Percentiles rank a stretch among this genome's conserved stretches.
Conservation (phyloP, 257 asterid species). For the Phtheirospermum japonicum region DNA sequence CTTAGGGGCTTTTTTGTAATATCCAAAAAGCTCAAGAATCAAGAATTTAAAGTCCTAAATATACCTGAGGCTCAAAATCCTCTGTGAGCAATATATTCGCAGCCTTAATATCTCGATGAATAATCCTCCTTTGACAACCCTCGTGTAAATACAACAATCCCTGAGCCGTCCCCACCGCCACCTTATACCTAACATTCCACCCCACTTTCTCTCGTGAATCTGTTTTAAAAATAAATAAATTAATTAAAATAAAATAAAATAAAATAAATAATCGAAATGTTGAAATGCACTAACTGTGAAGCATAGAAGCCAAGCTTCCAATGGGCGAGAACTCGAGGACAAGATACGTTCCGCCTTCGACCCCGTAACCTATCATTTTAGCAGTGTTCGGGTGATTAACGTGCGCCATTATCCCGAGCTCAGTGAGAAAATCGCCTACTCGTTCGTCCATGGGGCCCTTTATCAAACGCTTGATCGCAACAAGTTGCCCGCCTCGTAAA, state of each 20-base stretch:
- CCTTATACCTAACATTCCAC: conserved; percentile 73
- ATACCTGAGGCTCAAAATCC: conserved; percentile 91
- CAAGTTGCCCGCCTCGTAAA: conserved; percentile 63
- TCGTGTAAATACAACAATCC: conserved; percentile 90
- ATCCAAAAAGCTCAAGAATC: neutral
- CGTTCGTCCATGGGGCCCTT: conserved; percentile 69
- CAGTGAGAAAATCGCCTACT: conserved; percentile 71
- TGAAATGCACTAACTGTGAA: conserved; percentile 68
- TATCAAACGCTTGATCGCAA: conserved; percentile 71
- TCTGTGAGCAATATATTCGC: conserved; percentile 86
- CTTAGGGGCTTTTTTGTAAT: neutral
- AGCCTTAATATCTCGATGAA: conserved; percentile 92
- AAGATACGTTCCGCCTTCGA: conserved; percentile 82
- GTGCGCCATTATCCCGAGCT: conserved; percentile 97
- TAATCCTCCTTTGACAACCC: conserved; percentile 88
- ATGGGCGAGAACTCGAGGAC: conserved; percentile 92
- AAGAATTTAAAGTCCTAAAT: neutral
- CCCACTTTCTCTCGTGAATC: conserved; percentile 65
- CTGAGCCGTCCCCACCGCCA: conserved; percentile 77
- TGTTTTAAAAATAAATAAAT: conserved; percentile 24
- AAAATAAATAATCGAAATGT: neutral
- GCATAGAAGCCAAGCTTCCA: conserved; percentile 90
- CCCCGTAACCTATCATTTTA: conserved; percentile 87
- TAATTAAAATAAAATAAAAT: neutral
- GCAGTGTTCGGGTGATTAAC: conserved; percentile 94